Percentiles rank a stretch among this genome's conserved stretches.
Conservation (phyloP, 345 rosid genomes). For the Erucastrum elatum region DNA sequence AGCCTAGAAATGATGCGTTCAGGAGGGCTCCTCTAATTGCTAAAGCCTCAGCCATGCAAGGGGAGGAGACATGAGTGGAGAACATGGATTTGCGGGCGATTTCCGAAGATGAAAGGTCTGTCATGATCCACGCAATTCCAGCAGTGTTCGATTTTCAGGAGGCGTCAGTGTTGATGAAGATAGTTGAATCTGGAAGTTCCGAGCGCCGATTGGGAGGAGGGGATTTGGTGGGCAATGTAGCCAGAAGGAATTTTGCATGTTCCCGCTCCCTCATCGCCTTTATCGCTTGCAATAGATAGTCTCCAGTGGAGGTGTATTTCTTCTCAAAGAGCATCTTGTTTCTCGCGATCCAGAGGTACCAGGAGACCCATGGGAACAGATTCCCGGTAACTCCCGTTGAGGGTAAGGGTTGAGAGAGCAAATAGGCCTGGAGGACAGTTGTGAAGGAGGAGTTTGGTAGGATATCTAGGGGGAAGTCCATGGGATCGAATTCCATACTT, state of each 20-base stretch:
- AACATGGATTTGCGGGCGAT: too few relatives aligned
- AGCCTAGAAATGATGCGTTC: too few relatives aligned
- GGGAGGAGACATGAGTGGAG: too few relatives aligned
- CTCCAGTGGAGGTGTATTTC: not conserved
- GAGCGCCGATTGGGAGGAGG: not conserved
- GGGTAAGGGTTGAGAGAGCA: not conserved
- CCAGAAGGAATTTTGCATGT: not conserved
- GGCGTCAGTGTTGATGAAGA: not conserved
- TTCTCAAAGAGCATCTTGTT: not conserved
- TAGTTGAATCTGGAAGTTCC: not conserved
- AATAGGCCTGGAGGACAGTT: not conserved
- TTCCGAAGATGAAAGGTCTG: too few relatives aligned
- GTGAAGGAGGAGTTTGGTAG: not conserved
- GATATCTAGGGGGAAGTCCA: not conserved
- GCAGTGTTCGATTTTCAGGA: not conserved
- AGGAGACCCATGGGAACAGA: not conserved
- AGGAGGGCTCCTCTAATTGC: too few relatives aligned
- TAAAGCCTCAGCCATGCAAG: too few relatives aligned
- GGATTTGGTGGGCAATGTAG: not conserved
- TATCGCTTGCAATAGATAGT: not conserved
- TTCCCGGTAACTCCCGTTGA: not conserved
- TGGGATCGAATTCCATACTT: not conserved
- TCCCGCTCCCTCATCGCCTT: not conserved
- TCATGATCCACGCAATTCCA: too few relatives aligned
- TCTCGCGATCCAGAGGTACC: not conserved